A percentile compares a stretch with the other conserved stretches of the same genome.
Evolutionary conservation across 2,329 filamentous ascomycete genomes (phyloP).

Genomic region (Scedosporium dehoogii): DNA sequence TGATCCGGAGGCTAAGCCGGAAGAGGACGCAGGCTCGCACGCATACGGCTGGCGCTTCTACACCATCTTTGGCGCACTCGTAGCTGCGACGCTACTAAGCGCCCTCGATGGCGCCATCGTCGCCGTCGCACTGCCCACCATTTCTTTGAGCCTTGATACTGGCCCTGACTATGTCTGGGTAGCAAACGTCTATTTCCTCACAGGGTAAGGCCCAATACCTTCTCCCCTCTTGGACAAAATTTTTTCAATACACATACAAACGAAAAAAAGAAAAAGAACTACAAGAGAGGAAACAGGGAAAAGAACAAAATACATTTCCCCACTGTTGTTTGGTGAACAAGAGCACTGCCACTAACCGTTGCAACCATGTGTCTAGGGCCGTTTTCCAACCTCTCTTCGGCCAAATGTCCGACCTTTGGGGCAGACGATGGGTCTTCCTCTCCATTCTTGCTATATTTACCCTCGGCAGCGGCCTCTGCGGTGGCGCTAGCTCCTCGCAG

Average conservation of each 20-base stretch:
- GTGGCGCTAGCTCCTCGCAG: conserved; percentile 28
- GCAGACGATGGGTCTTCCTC: conserved; percentile 32
- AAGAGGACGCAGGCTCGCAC: neutral
- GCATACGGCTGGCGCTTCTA: conserved; percentile 5
- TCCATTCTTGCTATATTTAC: conserved; percentile 33
- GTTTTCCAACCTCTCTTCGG: conserved; percentile 39
- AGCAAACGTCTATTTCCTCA: conserved; percentile 13
- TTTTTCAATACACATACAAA: too few relatives aligned
- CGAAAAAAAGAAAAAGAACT: too few relatives aligned
- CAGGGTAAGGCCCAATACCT: conserved; percentile 4
- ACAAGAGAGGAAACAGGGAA: too few relatives aligned
- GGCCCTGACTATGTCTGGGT: conserved; percentile 14
- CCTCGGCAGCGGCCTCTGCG: conserved; percentile 42
- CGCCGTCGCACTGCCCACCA: conserved; percentile 14
- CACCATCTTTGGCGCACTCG: conserved; percentile 8
- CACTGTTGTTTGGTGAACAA: neutral
- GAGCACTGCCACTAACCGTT: neutral
- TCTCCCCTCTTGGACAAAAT: too few relatives aligned
- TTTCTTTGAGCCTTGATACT: conserved; percentile 8
- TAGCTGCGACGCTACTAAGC: conserved; percentile 9
- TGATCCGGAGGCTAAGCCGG: neutral
- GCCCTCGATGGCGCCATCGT: conserved; percentile 15
- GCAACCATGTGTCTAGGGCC: neutral
- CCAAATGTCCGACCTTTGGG: conserved; percentile 42
- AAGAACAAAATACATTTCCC: too few relatives aligned